Base-by-base conservation (phyloP, 2,329 filamentous ascomycete genomes). In the Aspergillus clavatus region DNA sequence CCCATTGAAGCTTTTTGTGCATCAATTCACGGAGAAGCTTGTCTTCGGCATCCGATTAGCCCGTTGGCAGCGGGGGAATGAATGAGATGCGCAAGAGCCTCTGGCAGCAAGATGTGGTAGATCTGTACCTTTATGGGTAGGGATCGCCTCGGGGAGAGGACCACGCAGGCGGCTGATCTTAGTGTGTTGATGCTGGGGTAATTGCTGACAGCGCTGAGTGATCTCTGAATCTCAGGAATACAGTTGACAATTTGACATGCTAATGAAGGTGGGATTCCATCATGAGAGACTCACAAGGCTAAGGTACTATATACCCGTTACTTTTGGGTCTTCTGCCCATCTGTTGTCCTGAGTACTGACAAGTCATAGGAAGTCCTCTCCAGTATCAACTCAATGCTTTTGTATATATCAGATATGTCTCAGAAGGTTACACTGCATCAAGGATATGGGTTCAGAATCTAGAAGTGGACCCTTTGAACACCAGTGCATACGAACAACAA, bases 11-110 rank as follows among this genome's bases (percentile, higher is more conserved):
- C 14, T 38, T 31, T 38, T 23, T 43, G 41, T 37, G 23, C 23
- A 43, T 11, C 10, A 43, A 29, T 38, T 43, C n/a, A 14, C 23
- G 23, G 16, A 43, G 41, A 27, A 36, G 41, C 14, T 38, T 8
- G 33, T 43, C 41, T 43, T 43, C 31, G 11, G n/a, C 3, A 36
- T 43, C 31, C 14, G 22, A 43, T 26, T 26, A 43, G 8, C 22
- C 41, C 11, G 41, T 28, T 27, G 33, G 23, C 33, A n/a, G 23
- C 23, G 23, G 11, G 19, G 16, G 33, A 38, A 43, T 29, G 23
- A 38, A 38, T 16, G 8, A 37, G 22, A 27, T 37, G 23, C 33
- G n/a, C n/a, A 31, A 3, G 7, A 8, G 28, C 7, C 1, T 16
- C 7, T 29, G 27, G 4, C 14, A 14, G 5, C 6, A 14, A 7